A percentile compares a stretch with the other conserved stretches of the same genome.
phyloP scores from a whole-genome alignment of 1,284 basidiomycete genomes.

The Cutaneotrichosporon curvatum region DNA sequence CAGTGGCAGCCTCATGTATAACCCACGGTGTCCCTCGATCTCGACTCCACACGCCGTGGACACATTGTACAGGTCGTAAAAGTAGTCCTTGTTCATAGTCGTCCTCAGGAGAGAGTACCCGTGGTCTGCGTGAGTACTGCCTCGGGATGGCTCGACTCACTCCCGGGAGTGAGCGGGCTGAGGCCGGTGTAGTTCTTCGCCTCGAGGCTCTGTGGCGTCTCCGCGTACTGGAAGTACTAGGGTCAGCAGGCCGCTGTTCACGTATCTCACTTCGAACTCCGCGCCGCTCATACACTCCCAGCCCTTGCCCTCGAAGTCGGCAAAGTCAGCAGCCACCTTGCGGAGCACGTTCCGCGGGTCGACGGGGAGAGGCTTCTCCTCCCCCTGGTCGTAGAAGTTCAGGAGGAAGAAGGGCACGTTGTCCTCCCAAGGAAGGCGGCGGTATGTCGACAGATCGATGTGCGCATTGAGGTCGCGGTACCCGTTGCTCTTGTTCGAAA shows the following conservation, averaged over 20 bases:
- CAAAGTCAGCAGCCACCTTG: slow-evolving; percentile 51
- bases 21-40: slow-evolving; percentile 86
- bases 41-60: slow-evolving; percentile 66
- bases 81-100: slow-evolving; percentile 81
- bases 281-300: slow-evolving; percentile 68
- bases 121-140: slow-evolving; percentile 58
- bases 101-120: slow-evolving; percentile 85
- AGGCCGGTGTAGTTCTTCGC: slow-evolving; percentile 72
- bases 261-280: slow-evolving; percentile 69
- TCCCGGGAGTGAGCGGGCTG: slow-evolving; percentile 78
- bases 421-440: slow-evolving; percentile 86
- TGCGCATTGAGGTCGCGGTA: slow-evolving; percentile 79
- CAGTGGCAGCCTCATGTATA: not conserved
- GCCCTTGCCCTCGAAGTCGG: slow-evolving; percentile 42
- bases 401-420: slow-evolving; percentile 89
- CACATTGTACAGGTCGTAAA: slow-evolving; percentile 77
- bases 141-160: slow-evolving; percentile 51
- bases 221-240: slow-evolving; percentile 93
- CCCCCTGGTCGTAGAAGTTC: slow-evolving; percentile 79
- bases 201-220: slow-evolving; percentile 65
- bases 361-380: slow-evolving; percentile 63
- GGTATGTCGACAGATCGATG: slow-evolving; percentile 76
- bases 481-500: slow-evolving; percentile 85
- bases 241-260: not conserved
- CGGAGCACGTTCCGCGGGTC: slow-evolving; percentile 80